Conservation (phyloP, 495 filamentous ascomycete species). For the Penicillium desertorum region DNA sequence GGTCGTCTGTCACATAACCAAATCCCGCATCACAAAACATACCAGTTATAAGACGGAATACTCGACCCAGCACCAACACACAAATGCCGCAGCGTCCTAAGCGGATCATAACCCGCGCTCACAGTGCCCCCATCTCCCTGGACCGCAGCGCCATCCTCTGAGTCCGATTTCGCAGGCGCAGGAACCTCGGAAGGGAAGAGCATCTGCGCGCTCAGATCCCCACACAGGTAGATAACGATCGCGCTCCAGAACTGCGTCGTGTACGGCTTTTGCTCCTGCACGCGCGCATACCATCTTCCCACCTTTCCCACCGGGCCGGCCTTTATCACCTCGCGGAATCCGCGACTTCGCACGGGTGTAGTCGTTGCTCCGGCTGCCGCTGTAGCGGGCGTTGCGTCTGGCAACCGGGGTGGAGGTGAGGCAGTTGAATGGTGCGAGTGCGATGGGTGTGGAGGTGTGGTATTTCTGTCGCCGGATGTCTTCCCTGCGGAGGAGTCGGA, state of each 20-base stretch:
- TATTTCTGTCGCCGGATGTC: constrained; percentile 1
- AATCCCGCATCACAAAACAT: constrained; percentile 3
- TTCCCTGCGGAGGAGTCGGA: constrained; percentile 21
- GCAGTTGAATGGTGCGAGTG: not conserved
- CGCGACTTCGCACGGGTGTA: constrained; percentile 49
- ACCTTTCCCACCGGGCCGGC: constrained; percentile 46
- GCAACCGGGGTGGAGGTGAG: constrained; percentile 3
- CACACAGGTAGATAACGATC: constrained; percentile 73
- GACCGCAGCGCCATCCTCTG: not conserved
- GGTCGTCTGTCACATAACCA: not conserved
- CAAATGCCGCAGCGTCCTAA: constrained; percentile 67
- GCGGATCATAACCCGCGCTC: constrained; percentile 64
- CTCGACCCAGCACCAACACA: constrained; percentile 67
- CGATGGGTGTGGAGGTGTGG: not conserved
- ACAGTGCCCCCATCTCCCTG: constrained; percentile 23
- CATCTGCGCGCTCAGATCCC: constrained; percentile 77
- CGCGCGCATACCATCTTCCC: constrained; percentile 60
- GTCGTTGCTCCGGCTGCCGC: constrained; percentile 23
- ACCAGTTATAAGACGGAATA: constrained; percentile 83
- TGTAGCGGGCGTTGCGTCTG: constrained; percentile 12
- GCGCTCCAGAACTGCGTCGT: constrained; percentile 73
- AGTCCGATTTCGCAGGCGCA: constrained; percentile 10
- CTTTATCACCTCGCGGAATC: constrained; percentile 59
- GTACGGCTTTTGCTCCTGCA: constrained; percentile 69
- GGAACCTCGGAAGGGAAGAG: constrained; percentile 42